Evolutionary conservation across 129 eudicot species (phyloP), one percentile per base, ranked within the genome.

Genomic region (Lonicera japonica): DNA sequence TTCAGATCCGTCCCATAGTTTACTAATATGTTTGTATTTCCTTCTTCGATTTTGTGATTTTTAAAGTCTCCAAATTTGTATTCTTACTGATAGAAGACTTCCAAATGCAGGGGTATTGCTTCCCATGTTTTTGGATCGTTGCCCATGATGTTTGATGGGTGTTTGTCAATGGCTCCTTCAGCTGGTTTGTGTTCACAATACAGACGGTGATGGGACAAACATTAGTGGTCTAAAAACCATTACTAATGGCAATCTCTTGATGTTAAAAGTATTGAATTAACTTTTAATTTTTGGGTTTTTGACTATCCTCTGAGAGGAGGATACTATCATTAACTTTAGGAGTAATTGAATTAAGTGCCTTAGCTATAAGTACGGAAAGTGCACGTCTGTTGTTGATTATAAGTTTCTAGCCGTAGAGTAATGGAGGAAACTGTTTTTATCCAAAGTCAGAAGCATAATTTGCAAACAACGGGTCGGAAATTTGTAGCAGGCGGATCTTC

Each of bases 371-470:
- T 10, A 38, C 10, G 43, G 10, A 38, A 5, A 4, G 5, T 38
- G 43, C 10, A 10, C 10, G 5, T 38, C 5, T 38, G 6, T 5
- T 38, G 10, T 38, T 38, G 16, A 43, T 43, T 43, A 14, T 14
- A 2, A 43, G 50, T 43, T 43, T 1, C 5, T 43, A 43, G 13
- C 13, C 3, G 13, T 43, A 43, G 13, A 54, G 14, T 11, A 25
- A 87, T 87, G 94, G 96, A 91, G 78, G 95, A 77, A 60, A 21
- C 73, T 24, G 63, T 64, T 51, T 67, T 58, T 21, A 64, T 71
- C 29, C 81, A 80, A 62, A 74, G 70, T 57, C 86, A 76, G 67
- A 90, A 80, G 76, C 85, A 82, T 56, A 77, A 60, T 63, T 54
- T 67, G n/a, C 97, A 82, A 69, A 73, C 69, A 38, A 60, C 84